These are phyloP conservation scores for Alternaria panax DNA, from an alignment of 2,329 filamentous ascomycete species.

Conservation along the genomic window DNA sequence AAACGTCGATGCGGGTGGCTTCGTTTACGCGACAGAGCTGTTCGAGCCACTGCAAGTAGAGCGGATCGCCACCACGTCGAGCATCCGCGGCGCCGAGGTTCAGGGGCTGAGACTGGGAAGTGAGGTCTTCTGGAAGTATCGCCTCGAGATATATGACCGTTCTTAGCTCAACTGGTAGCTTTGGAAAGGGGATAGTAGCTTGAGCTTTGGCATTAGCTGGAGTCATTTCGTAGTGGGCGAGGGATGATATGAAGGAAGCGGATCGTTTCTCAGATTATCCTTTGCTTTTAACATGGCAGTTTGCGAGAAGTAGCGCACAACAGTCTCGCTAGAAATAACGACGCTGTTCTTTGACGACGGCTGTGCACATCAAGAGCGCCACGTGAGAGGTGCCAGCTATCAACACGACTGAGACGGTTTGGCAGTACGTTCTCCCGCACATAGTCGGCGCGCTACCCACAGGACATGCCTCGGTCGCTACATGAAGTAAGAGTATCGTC, in stretches of 20 bases:
- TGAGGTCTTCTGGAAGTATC: neutral
- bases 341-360: neutral
- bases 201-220: neutral
- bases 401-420: neutral
- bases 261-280: neutral
- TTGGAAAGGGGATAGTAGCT: neutral
- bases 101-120: neutral
- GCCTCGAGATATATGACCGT: constrained; percentile 5
- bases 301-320: neutral
- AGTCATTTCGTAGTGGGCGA: neutral
- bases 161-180: constrained; percentile 11
- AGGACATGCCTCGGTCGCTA: neutral
- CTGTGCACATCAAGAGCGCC: neutral
- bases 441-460: neutral
- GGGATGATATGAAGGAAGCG: neutral
- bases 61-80: neutral
- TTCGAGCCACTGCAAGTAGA: constrained; percentile 8
- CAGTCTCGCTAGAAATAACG: neutral
- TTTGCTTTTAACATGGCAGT: neutral
- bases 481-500: too few species aligned
- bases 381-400: neutral
- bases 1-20: constrained; percentile 11
- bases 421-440: neutral
- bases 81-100: constrained; percentile 4
- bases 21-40: constrained; percentile 12